phyloP scores from a whole-genome alignment of 768 basidiomycete genomes.

The Pleurotus tuber-regium region DNA sequence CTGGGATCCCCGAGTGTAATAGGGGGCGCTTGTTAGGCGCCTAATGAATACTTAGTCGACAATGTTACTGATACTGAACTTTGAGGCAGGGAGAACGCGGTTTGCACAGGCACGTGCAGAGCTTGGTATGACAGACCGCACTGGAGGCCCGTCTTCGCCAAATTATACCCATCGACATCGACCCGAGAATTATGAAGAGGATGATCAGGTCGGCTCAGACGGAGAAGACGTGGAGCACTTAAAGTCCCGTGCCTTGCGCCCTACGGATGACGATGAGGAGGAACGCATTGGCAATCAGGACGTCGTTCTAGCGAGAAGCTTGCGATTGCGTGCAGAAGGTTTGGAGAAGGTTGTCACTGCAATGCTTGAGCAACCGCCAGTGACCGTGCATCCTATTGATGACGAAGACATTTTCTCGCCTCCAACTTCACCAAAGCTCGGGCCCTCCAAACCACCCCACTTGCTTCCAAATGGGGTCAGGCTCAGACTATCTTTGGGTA shows the following conservation, averaged over 20 bases:
- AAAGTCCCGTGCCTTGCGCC: slow-evolving; percentile 46
- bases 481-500: slow-evolving; percentile 69
- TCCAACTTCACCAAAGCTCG: slow-evolving; percentile 47
- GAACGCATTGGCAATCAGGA: slow-evolving; percentile 56
- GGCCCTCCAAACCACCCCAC: slow-evolving; percentile 47
- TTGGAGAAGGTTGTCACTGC: slow-evolving; percentile 79
- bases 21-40: not conserved
- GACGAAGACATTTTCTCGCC: slow-evolving; percentile 53
- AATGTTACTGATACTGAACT: not conserved
- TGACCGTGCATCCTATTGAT: slow-evolving; percentile 50
- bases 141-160: slow-evolving; percentile 60
- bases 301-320: slow-evolving; percentile 55
- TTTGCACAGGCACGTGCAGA: slow-evolving; percentile 84
- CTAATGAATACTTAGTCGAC: not conserved
- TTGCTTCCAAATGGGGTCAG: slow-evolving; percentile 80
- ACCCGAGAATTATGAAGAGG: slow-evolving; percentile 77
- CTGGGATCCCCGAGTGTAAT: not conserved
- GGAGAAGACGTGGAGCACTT: slow-evolving; percentile 56
- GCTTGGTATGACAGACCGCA: slow-evolving; percentile 81
- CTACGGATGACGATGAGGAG: slow-evolving; percentile 51
- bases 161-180: slow-evolving; percentile 64
- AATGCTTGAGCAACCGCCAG: slow-evolving; percentile 78
- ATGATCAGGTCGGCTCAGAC: slow-evolving; percentile 63
- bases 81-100: slow-evolving; percentile 56
- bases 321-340: slow-evolving; percentile 74